phyloP scores from a whole-genome alignment of 805 yeast species.

The Wickerhamiella kurtzmanii region DNA sequence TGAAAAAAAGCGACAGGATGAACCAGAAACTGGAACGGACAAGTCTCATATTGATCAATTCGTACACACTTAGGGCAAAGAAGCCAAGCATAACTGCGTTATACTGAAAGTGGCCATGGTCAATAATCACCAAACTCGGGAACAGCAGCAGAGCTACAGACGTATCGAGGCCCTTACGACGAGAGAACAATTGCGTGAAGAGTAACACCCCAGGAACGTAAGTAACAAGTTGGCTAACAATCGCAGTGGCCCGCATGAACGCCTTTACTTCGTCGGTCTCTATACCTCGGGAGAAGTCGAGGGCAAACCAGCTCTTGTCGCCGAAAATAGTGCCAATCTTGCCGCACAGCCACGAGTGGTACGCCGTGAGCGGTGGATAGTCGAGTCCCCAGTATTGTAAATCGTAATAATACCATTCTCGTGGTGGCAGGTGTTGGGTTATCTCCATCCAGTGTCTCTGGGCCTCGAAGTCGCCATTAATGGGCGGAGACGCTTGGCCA shows the following conservation, averaged over 20 bases:
- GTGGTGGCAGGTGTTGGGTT: conserved; percentile 59
- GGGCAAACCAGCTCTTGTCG: conserved; percentile 54
- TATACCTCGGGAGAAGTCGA: conserved; percentile 60
- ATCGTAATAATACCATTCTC: conserved; percentile 81
- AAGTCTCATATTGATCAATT: conserved; percentile 44
- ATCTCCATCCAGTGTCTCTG: conserved; percentile 97
- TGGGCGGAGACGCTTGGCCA: conserved; percentile 58
- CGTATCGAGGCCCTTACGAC: conserved; percentile 23
- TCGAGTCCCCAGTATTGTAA: conserved; percentile 92
- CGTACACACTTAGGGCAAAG: conserved; percentile 52
- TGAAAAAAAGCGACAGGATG: conserved; percentile 65
- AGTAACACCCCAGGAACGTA: conserved; percentile 67
- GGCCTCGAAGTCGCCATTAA: conserved; percentile 94
- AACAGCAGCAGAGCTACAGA: conserved; percentile 71
- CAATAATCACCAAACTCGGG: conserved; percentile 71
- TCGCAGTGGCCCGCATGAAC: conserved; percentile 70
- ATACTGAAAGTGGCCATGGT: conserved; percentile 96
- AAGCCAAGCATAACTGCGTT: conserved; percentile 91
- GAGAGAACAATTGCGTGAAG: not conserved
- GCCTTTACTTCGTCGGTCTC: conserved; percentile 59
- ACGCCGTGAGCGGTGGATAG: conserved; percentile 94
- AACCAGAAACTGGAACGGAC: conserved; percentile 64
- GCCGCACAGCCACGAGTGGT: conserved; percentile 74
- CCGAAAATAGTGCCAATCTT: conserved; percentile 49
- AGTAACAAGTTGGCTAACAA: conserved; percentile 57